Conservation (phyloP, 2,329 filamentous ascomycete species). For the Cercospora berteroae region DNA sequence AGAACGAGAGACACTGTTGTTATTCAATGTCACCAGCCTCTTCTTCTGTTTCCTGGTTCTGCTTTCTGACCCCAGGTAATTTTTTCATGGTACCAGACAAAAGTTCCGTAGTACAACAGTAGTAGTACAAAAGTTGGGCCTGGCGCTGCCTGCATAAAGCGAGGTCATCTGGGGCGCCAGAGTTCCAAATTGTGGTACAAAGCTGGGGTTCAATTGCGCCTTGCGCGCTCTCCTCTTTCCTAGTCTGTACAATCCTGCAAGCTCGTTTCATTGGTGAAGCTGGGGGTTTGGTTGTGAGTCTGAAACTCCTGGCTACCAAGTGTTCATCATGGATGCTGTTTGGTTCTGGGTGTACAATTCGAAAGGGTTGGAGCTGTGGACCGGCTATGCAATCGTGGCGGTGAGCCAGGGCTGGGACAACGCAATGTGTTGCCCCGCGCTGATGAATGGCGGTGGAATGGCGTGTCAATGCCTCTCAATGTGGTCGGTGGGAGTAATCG, state of each 20-base stretch:
- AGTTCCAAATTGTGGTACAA: slow-evolving; percentile 7
- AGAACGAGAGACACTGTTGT: slow-evolving; percentile 6
- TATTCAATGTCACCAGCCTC: slow-evolving; percentile 9
- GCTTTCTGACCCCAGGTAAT: neutral
- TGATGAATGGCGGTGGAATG: slow-evolving; percentile 27
- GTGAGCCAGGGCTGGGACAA: slow-evolving; percentile 12
- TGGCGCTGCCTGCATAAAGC: slow-evolving; percentile 1
- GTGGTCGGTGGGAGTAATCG: slow-evolving; percentile 9
- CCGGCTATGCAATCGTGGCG: slow-evolving; percentile 7
- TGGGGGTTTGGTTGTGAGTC: neutral
- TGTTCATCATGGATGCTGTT: slow-evolving; percentile 3
- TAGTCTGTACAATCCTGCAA: slow-evolving; percentile 16
- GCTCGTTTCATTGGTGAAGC: slow-evolving; percentile 10
- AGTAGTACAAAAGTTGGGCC: slow-evolving; percentile 5
- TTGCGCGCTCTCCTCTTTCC: slow-evolving; percentile 3
- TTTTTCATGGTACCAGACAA: neutral
- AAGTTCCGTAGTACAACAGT: slow-evolving; percentile 1
- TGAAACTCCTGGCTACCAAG: slow-evolving; percentile 9
- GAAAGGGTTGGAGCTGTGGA: slow-evolving; percentile 13
- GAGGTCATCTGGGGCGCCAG: neutral
- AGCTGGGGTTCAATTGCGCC: slow-evolving; percentile 12
- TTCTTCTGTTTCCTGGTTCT: slow-evolving; percentile 2
- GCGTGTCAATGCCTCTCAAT: slow-evolving; percentile 23
- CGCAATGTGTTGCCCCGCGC: neutral
- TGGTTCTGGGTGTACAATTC: slow-evolving; percentile 14